Conservation (phyloP, 2,329 filamentous ascomycete genomes). For the Sclerotinia nivalis region DNA sequence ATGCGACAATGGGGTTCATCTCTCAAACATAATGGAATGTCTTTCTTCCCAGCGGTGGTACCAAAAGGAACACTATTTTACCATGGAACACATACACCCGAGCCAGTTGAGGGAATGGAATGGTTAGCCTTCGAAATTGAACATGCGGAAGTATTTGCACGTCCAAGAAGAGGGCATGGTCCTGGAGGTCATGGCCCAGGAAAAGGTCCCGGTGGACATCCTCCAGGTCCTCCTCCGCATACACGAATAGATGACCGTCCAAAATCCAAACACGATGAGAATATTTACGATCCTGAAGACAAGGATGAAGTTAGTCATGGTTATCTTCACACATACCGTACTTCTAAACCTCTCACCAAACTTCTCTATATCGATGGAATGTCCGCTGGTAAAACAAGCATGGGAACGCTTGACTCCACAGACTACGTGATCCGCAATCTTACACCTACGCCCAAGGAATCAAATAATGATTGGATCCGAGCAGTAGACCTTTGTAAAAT, state of each 20-base stretch:
- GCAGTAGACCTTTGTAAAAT: constrained; percentile 58
- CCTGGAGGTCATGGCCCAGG: constrained; percentile 24
- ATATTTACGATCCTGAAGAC: neutral
- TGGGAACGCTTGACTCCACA: constrained; percentile 69
- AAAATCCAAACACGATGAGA: neutral
- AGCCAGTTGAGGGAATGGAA: constrained; percentile 56
- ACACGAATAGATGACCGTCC: neutral
- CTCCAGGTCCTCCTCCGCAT: constrained; percentile 22
- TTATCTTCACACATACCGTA: constrained; percentile 67
- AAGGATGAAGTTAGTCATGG: constrained; percentile 43
- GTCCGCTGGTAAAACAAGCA: constrained; percentile 63
- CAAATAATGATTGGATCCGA: constrained; percentile 52
- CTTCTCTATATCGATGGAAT: constrained; percentile 71
- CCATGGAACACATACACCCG: constrained; percentile 56
- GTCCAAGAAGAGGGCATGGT: constrained; percentile 19
- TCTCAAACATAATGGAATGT: constrained; percentile 74
- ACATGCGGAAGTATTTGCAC: constrained; percentile 67
- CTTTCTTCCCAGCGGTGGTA: constrained; percentile 65
- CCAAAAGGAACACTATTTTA: constrained; percentile 66
- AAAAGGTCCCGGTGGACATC: constrained; percentile 3
- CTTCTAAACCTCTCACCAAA: constrained; percentile 54
- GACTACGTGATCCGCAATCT: constrained; percentile 55
- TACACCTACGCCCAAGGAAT: neutral
- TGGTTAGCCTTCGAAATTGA: constrained; percentile 80
- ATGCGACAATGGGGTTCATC: constrained; percentile 75